Base-by-base conservation (phyloP, 257 asterid species). In the Penstemon davidsonii region DNA sequence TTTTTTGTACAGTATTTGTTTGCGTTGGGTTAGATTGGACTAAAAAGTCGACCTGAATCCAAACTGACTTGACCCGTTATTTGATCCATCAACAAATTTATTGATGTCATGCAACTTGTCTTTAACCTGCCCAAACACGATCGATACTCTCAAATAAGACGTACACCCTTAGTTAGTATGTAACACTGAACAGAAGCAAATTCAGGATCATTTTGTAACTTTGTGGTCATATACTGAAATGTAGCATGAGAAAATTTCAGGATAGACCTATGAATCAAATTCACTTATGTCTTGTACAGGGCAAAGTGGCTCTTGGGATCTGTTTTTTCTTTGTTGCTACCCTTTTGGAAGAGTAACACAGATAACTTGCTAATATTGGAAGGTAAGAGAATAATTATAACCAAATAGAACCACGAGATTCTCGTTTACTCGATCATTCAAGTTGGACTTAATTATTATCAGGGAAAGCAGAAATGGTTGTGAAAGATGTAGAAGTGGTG, bases 261-360 rank as follows among this genome's bases (percentile, higher is more conserved):
- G 7, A 46, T 46, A 3, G 51, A 15, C 18, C 18, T 15, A 15
- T 15, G 18, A 15, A 15, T 15, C 18, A 15, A 15, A 15, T 15
- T 15, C 18, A 15, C 18, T 15, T 15, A 15, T 15, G 18, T 44
- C 36, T 67, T 49, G 49, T 65, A 73, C 81, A 87, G 96, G 96
- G 67, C 70, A 47, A 89, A 85, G 74, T 83, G 87, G 86, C 70
- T 87, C 39, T 40, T 87, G 73, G 92, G 91, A 19, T 79, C 86
- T 13, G 44, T 80, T 43, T 37, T 87, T 19, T 61, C 91, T 60
- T 61, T 87, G 7, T 3, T 84, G 49, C 53, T 89, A 37, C 92
- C 96, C 4, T 66, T 83, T 53, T 85, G 88, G 89, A 83, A 73
- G 83, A 73, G 44, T 68, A 86, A 83, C 60, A 80, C 83, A 87